Conservation (phyloP, 441 rosid species). For the Mallotus japonicus region DNA sequence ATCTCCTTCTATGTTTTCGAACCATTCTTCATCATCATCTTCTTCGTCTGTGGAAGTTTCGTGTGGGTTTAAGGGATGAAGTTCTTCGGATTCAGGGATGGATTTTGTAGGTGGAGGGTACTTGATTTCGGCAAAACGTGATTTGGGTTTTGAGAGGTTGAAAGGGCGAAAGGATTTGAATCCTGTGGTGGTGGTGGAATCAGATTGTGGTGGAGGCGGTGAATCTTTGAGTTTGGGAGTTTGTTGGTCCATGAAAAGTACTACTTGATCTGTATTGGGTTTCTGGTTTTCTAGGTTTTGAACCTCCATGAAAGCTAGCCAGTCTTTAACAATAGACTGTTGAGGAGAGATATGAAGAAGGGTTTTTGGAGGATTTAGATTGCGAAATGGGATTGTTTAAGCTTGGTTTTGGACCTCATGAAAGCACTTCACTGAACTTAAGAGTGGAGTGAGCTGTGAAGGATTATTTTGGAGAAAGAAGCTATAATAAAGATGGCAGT, state of each 20-base stretch:
- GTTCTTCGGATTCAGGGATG: conserved; percentile 23
- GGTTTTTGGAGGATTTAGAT: neutral
- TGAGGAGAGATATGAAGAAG: neutral
- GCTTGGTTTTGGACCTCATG: neutral
- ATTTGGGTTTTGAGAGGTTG: conserved; percentile 28
- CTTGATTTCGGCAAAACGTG: conserved; percentile 25
- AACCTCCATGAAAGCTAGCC: conserved; percentile 23
- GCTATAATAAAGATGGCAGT: neutral
- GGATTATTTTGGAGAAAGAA: neutral
- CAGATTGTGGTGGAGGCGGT: neutral
- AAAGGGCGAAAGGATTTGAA: conserved; percentile 23
- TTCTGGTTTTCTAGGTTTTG: conserved; percentile 16
- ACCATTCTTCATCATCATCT: conserved; percentile 34
- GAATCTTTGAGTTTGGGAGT: conserved; percentile 4
- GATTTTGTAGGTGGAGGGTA: conserved; percentile 18
- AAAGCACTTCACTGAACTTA: neutral
- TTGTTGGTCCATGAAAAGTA: conserved; percentile 25
- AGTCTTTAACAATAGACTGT: neutral
- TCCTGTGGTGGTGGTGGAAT: conserved; percentile 2
- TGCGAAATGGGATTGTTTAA: too few species aligned
- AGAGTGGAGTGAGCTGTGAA: neutral
- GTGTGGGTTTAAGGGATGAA: conserved; percentile 17
- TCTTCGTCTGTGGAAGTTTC: conserved; percentile 13
- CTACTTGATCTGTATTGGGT: conserved; percentile 25
- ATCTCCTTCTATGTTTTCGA: conserved; percentile 20